phyloP scores from a whole-genome alignment of 805 yeast species.

The Candida silvicultrix region DNA sequence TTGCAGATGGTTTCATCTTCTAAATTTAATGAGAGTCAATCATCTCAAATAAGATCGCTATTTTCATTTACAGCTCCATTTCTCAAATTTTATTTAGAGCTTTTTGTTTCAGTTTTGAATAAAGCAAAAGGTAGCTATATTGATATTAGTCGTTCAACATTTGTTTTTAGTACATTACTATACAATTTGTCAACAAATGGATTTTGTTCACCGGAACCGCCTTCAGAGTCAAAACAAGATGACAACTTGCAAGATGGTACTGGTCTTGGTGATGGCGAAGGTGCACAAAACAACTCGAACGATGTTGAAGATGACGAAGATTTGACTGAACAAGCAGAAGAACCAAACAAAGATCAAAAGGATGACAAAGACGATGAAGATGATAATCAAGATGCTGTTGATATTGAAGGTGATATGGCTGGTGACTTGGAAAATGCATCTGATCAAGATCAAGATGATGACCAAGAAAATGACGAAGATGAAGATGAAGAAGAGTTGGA shows the following conservation, averaged over 20 bases:
- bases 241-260: slow-evolving; percentile 79
- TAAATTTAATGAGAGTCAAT: slow-evolving; percentile 31
- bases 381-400: slow-evolving; percentile 85
- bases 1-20: slow-evolving; percentile 27
- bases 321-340: slow-evolving; percentile 61
- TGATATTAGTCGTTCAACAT: slow-evolving; percentile 55
- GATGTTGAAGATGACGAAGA: slow-evolving; percentile 93
- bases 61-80: slow-evolving; percentile 57
- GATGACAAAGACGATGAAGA: slow-evolving; percentile 60
- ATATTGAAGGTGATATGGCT: slow-evolving; percentile 95
- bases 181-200: slow-evolving; percentile 68
- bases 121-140: slow-evolving; percentile 43
- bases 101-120: slow-evolving; percentile 37
- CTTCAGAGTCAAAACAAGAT: slow-evolving; percentile 52
- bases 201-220: slow-evolving; percentile 87
- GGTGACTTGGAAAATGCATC: slow-evolving; percentile 82
- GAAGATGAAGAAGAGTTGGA: slow-evolving; percentile 72
- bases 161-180: slow-evolving; percentile 48
- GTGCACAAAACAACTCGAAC: slow-evolving; percentile 73
- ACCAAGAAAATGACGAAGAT: slow-evolving; percentile 42
- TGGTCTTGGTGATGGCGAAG: slow-evolving; percentile 90
- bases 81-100: slow-evolving; percentile 47
- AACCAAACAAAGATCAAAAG: slow-evolving; percentile 66
- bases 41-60: slow-evolving; percentile 39
- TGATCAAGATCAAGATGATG: slow-evolving; percentile 54